A percentile compares a stretch with the other conserved stretches of the same genome.
phyloP scores from a whole-genome alignment of 73 alveolate genomes.

The Symbiodinium pilosum region DNA sequence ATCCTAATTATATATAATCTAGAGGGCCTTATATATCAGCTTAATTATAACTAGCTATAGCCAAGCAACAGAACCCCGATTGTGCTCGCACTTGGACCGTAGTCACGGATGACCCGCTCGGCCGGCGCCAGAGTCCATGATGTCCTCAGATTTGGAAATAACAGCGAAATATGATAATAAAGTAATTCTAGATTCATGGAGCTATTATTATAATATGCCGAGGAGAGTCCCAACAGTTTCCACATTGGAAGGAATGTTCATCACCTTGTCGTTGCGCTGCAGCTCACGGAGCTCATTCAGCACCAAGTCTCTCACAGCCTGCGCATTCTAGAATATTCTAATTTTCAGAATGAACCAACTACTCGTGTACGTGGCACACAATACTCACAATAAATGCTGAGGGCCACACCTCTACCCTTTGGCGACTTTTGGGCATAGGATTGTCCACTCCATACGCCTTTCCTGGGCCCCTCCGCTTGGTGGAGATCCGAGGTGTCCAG shows the following conservation, averaged over 20 bases:
- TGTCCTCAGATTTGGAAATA: background rate
- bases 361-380: background rate
- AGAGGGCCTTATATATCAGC: too few relatives aligned
- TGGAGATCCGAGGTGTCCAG: background rate
- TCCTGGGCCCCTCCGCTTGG: background rate
- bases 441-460: background rate
- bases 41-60: too few relatives aligned
- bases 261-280: background rate
- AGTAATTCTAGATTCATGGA: too few relatives aligned
- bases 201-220: background rate
- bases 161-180: background rate
- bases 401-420: background rate
- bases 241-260: background rate
- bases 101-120: background rate
- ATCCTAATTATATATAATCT: too few relatives aligned
- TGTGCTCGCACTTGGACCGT: background rate
- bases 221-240: background rate
- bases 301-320: background rate
- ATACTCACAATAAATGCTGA: background rate
- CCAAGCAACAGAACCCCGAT: background rate
- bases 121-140: background rate
- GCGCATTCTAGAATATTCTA: background rate
- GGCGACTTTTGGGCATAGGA: background rate
- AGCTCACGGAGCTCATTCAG: background rate
- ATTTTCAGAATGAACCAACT: background rate